phyloP scores from a whole-genome alignment of 371 early-diverging fungal genomes.

The Entomophthora muscae region DNA sequence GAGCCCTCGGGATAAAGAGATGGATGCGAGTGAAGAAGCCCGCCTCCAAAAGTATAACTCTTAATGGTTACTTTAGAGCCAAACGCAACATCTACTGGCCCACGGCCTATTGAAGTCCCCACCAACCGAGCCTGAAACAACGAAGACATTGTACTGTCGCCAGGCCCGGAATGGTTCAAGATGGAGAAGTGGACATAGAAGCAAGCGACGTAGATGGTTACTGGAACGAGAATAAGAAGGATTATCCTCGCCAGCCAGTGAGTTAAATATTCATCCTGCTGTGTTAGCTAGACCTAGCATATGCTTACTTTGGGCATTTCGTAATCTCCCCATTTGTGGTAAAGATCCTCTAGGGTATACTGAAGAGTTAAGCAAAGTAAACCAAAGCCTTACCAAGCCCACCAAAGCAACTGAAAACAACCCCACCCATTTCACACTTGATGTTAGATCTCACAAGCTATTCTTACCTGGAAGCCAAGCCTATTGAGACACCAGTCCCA shows the following conservation, averaged over 20 bases:
- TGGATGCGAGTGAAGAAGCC: conserved; percentile 94
- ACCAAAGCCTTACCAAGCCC: conserved; percentile 60
- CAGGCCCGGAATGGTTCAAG: conserved; percentile 72
- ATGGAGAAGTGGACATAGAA: conserved; percentile 89
- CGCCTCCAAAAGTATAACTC: conserved; percentile 77
- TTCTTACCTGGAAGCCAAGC: conserved; percentile 57
- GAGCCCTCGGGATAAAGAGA: conserved; percentile 88
- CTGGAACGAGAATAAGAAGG: conserved; percentile 75
- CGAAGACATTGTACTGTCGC: conserved; percentile 97
- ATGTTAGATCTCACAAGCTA: background rate
- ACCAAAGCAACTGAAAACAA: conserved; percentile 88
- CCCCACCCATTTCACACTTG: conserved; percentile 99
- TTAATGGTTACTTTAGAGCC: conserved; percentile 87
- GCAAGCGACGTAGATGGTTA: conserved; percentile 68
- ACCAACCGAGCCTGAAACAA: conserved; percentile 90
- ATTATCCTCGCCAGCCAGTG: conserved; percentile 68
- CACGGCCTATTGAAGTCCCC: conserved; percentile 60
- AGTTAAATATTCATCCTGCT: conserved; percentile 35
- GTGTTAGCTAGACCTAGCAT: background rate
- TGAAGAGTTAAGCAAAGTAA: conserved; percentile 9
- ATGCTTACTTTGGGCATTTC: conserved; percentile 36
- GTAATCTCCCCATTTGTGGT: conserved; percentile 77
- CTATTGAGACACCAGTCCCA: conserved; percentile 79
- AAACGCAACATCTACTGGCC: conserved; percentile 83
- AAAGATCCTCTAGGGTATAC: conserved; percentile 88